Evolutionary conservation across 495 filamentous ascomycete species (phyloP), one percentile per base, ranked within the genome.

Genomic region (Aspergillus coremiiformis): DNA sequence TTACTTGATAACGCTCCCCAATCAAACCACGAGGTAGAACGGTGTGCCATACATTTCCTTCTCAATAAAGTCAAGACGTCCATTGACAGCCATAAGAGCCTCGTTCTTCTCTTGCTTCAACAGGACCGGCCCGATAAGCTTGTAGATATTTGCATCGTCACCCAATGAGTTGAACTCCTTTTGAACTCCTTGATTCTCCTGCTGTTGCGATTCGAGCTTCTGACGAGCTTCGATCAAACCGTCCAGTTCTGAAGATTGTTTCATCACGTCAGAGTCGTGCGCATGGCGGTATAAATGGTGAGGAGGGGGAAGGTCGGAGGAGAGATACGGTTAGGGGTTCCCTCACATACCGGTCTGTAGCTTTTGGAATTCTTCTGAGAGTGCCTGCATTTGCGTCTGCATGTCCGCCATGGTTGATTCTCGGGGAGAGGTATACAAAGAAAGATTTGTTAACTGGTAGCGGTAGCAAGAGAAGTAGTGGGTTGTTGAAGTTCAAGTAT

Each of bases 51-150:
- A 97, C 93, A 96, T 94, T 59, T 98, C 94, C 62, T 90, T 89
- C 57, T 84, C 78, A 54, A 98, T 98, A 56, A 91, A 97, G 52
- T 95, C 89, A 49, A 98, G 67, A 9, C 93, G 82, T 39, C 88
- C 86, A 54, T 91, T 86, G 26, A 98, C 94, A 5, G 90, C 89
- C 80, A 88, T 84, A 44, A 84, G 77, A 0, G 94, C 93, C 59
- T 98, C 93, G 3, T 73, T 68, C 61, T 85, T 88, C 11, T 97
- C 93, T 67, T 97, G 94, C 74, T 97, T 96, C 60, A 97, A 68
- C 42, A 99, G 74, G 9, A 97, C 87, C 0, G 93, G 93, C 1
- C 93, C 93, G 46, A 96, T 81, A 30, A 95, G 79, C 67, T 97
- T 97, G 78, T 90, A 99, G 69, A 99, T 94, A 46, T 84, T 87